A percentile compares a stretch with the other conserved stretches of the same genome.
These are phyloP conservation scores for Aspergillus sp. DNA, from an alignment of 2,329 filamentous ascomycete genomes.

Conservation along the genomic window DNA sequence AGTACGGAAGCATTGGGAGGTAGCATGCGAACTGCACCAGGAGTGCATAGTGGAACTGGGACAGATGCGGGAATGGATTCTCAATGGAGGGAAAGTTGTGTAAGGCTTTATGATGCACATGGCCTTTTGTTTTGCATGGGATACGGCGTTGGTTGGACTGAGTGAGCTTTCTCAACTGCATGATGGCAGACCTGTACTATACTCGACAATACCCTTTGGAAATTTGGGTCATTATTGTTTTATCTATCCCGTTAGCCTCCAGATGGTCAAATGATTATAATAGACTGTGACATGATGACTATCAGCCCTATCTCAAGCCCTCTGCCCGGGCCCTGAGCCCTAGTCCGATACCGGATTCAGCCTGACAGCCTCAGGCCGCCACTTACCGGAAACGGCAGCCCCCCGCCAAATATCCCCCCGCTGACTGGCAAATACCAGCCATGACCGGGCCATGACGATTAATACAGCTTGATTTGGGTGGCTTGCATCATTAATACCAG, in stretches of 20 bases:
- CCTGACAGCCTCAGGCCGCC: constrained; percentile 7
- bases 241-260: not conserved
- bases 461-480: no score
- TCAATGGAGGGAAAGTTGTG: constrained; percentile 26
- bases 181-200: not conserved
- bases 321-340: constrained; percentile 9
- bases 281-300: no score
- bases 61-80: constrained; percentile 33
- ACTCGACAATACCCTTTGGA: not conserved
- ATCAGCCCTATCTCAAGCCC: no score
- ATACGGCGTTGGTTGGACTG: constrained; percentile 4
- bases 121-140: constrained; percentile 1
- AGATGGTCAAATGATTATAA: no score
- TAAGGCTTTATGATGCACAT: constrained; percentile 4
- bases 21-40: constrained; percentile 42
- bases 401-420: not conserved
- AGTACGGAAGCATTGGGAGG: constrained; percentile 45
- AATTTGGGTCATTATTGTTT: not conserved
- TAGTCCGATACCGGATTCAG: not conserved
- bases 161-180: no score
- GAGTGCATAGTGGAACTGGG: constrained; percentile 39
- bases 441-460: no score
- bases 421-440: not conserved
- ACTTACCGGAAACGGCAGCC: constrained; percentile 9
- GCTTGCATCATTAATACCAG: no score